These are phyloP conservation scores for Lolium rigidum DNA, from an alignment of 176 grass and related monocot genomes.

Conservation along the genomic window DNA sequence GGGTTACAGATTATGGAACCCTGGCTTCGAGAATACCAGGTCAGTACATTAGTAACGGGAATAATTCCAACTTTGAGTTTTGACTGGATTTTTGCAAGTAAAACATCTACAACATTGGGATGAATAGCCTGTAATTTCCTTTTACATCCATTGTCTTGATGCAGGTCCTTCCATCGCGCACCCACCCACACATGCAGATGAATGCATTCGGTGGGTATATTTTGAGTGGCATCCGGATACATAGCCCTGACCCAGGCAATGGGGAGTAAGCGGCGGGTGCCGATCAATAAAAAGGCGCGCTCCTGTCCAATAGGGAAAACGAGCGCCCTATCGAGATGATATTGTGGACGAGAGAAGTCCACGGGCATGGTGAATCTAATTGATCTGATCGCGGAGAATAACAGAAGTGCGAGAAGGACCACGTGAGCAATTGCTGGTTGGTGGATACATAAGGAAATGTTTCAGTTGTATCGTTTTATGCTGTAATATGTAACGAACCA, in stretches of 20 bases:
- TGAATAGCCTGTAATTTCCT: neutral
- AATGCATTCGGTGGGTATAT: conserved; percentile 90
- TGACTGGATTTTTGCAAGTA: neutral
- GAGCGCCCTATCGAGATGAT: neutral
- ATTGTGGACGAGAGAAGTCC: conserved; percentile 15
- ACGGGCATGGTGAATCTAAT: neutral
- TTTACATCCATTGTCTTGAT: neutral
- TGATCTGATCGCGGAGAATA: neutral
- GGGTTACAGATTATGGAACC: conserved; percentile 90
- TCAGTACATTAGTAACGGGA: conserved; percentile 25
- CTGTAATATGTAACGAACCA: neutral
- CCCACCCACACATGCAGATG: conserved; percentile 95
- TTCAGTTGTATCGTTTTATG: neutral
- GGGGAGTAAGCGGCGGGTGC: conserved; percentile 25
- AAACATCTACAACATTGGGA: neutral
- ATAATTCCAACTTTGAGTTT: neutral
- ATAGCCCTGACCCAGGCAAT: conserved; percentile 36
- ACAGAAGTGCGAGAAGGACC: neutral
- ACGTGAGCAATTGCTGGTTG: neutral
- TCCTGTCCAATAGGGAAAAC: neutral
- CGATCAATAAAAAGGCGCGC: neutral
- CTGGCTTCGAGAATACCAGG: conserved; percentile 99
- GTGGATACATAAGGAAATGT: neutral
- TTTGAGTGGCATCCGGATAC: conserved; percentile 74
- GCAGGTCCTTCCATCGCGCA: conserved; percentile 86